Conservation (phyloP, 257 asterid genomes). For the Petrea volubilis region DNA sequence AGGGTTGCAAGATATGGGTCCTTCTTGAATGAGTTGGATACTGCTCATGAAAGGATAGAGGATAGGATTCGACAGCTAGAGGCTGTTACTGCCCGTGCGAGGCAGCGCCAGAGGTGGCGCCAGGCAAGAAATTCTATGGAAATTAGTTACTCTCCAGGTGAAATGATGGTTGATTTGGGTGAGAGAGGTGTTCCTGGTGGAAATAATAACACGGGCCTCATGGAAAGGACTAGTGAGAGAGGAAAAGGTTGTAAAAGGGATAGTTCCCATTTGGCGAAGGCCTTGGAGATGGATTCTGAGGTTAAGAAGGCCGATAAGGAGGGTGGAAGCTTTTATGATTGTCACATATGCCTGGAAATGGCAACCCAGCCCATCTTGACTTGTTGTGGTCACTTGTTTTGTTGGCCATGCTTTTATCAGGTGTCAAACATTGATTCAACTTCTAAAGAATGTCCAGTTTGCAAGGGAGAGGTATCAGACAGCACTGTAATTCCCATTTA, state of each 20-base stretch:
- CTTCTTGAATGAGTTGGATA: slow-evolving; percentile 52
- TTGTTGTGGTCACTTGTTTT: slow-evolving; percentile 79
- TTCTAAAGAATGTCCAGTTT: slow-evolving; percentile 69
- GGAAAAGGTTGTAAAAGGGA: slow-evolving; percentile 71
- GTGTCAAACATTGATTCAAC: slow-evolving; percentile 57
- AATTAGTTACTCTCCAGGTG: slow-evolving; percentile 28
- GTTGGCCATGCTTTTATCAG: slow-evolving; percentile 76
- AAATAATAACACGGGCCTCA: slow-evolving; percentile 18
- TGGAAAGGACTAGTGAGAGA: slow-evolving; percentile 36
- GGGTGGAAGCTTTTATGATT: slow-evolving; percentile 65
- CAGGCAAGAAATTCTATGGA: slow-evolving; percentile 41
- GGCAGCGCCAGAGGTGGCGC: slow-evolving; percentile 73
- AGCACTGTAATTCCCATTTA: slow-evolving; percentile 49
- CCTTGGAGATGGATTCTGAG: slow-evolving; percentile 59
- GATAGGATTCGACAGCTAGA: slow-evolving; percentile 83
- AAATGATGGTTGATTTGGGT: slow-evolving; percentile 24
- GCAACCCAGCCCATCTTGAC: slow-evolving; percentile 69
- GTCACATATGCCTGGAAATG: slow-evolving; percentile 70
- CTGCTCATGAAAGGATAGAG: slow-evolving; percentile 64
- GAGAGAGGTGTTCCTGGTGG: slow-evolving; percentile 35
- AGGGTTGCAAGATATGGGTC: slow-evolving; percentile 51
- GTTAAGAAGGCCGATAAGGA: slow-evolving; percentile 50
- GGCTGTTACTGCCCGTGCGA: slow-evolving; percentile 71
- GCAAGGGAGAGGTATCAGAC: slow-evolving; percentile 58
- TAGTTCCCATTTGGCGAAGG: slow-evolving; percentile 74